Evolutionary conservation across 2,329 filamentous ascomycete genomes (phyloP).

Genomic region (Stagonosporopsis vannaccii): DNA sequence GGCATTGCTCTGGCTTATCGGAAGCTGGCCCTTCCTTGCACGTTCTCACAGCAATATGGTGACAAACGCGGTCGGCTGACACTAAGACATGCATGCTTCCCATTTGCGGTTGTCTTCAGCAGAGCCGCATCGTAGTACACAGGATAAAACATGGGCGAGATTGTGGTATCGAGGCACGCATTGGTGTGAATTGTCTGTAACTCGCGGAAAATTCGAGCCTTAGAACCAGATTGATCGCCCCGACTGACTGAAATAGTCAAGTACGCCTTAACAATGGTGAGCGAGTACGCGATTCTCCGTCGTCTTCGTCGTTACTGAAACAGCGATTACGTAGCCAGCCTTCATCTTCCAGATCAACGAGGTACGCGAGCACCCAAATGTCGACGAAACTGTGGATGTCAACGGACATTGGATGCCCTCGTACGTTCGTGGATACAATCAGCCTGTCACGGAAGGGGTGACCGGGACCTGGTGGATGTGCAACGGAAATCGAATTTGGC

Average conservation of each 20-base stretch:
- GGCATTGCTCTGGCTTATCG: slow-evolving; percentile 41
- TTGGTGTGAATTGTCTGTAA: neutral
- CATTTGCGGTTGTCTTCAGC: slow-evolving; percentile 21
- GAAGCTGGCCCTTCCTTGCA: slow-evolving; percentile 28
- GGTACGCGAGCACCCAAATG: slow-evolving; percentile 19
- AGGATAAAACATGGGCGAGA: slow-evolving; percentile 36
- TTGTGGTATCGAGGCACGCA: neutral
- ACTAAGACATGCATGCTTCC: slow-evolving; percentile 20
- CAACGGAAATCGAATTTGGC: neutral
- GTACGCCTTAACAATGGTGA: neutral
- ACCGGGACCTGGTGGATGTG: neutral
- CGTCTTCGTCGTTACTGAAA: neutral
- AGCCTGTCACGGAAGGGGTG: neutral
- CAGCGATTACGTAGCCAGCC: slow-evolving; percentile 7
- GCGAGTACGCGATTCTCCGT: neutral
- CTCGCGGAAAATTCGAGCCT: neutral
- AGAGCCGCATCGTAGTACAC: slow-evolving; percentile 41
- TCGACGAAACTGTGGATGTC: neutral
- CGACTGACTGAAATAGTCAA: neutral
- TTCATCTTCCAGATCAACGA: slow-evolving; percentile 38
- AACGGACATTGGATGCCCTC: slow-evolving; percentile 28
- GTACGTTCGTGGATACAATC: slow-evolving; percentile 8
- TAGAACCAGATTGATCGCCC: neutral
- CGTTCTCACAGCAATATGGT: slow-evolving; percentile 23
- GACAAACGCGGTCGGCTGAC: slow-evolving; percentile 38